Evolutionary conservation across 1,284 basidiomycete genomes (phyloP).

Genomic region (Lentinus polychrous): DNA sequence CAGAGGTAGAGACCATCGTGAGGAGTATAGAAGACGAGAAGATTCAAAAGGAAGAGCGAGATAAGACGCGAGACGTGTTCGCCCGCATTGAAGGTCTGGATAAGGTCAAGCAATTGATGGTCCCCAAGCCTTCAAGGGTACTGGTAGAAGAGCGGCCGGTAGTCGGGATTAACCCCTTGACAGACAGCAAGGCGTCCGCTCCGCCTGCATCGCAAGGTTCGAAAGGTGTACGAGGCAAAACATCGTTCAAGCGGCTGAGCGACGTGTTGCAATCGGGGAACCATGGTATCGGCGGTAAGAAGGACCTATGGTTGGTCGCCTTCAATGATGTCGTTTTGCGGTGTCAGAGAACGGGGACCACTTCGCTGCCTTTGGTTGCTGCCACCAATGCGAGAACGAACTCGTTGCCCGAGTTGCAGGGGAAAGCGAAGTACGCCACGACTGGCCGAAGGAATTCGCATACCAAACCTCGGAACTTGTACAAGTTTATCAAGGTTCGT

Average conservation of each 20-base stretch:
- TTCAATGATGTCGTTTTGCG: conserved; percentile 95
- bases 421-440: conserved; percentile 75
- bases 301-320: conserved; percentile 89
- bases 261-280: conserved; percentile 59
- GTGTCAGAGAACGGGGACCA: conserved; percentile 87
- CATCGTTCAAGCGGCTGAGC: conserved; percentile 79
- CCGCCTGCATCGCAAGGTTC: conserved; percentile 46
- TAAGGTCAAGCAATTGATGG: conserved; percentile 79
- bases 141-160: conserved; percentile 76
- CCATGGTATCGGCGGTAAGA: conserved; percentile 62
- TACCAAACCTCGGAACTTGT: conserved; percentile 82
- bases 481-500: conserved; percentile 78
- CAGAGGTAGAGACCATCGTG: conserved; percentile 93
- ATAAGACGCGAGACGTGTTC: conserved; percentile 89
- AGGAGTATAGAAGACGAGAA: conserved; percentile 97
- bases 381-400: conserved; percentile 62
- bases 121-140: conserved; percentile 83
- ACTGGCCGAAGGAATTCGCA: conserved; percentile 66
- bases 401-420: conserved; percentile 73
- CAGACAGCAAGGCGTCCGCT: conserved; percentile 27
- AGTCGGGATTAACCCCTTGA: conserved; percentile 17
- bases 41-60: conserved; percentile 90
- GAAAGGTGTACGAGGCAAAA: conserved; percentile 66
- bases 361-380: conserved; percentile 77
- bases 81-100: conserved; percentile 95